Evolutionary conservation across 352 stramenopile genomes (phyloP).

Genomic region (Phytophthora hybrid): DNA sequence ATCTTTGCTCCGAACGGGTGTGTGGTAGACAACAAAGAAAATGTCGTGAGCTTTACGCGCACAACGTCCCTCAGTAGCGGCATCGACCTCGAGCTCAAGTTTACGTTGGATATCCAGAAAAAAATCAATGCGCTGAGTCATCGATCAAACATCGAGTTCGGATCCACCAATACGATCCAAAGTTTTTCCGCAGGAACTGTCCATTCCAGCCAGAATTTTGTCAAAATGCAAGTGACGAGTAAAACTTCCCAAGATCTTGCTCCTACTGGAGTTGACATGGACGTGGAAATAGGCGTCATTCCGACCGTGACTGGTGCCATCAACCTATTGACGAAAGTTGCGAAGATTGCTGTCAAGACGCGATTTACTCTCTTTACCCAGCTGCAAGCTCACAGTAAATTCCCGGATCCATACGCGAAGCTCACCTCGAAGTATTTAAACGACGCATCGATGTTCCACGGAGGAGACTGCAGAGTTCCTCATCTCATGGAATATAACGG

Average conservation of each 20-base stretch:
- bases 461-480: constrained; percentile 3
- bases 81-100: not conserved
- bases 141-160: constrained; percentile 1
- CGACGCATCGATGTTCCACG: not conserved
- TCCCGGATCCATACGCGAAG: not conserved
- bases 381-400: not conserved
- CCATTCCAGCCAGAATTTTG: not conserved
- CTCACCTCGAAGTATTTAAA: not conserved
- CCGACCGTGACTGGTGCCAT: not conserved
- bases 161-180: not conserved
- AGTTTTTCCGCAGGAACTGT: not conserved
- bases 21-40: constrained; percentile 1
- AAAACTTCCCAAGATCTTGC: constrained; percentile 1
- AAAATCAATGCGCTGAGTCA: not conserved
- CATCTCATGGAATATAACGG: constrained; percentile 15
- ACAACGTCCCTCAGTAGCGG: not conserved
- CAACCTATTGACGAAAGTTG: not conserved
- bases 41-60: not conserved
- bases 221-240: not conserved
- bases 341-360: not conserved
- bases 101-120: not conserved
- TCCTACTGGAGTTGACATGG: not conserved
- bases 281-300: not conserved
- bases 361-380: not conserved
- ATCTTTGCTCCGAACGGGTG: not conserved